Base-by-base conservation (phyloP, 78 protist genomes). In the Dictyostelium purpureum region DNA sequence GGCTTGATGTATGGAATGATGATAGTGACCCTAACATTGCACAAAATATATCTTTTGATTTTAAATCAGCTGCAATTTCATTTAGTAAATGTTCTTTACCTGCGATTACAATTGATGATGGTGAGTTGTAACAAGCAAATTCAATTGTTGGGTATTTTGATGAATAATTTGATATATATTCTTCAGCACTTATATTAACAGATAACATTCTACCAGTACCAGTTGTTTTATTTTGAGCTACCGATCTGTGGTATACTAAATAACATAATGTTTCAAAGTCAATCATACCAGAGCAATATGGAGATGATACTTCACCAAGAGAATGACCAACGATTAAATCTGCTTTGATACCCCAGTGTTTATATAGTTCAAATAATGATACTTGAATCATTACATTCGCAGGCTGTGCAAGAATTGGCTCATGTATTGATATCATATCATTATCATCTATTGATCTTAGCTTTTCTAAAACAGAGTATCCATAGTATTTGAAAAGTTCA, bases 201-300 rank as follows among this genome's bases (percentile, higher is more conserved):
- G 89, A 67, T 51, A 81, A 14, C 89, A 81, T 81, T 51, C 89
- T 51, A 12, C 89, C 89, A 45, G 16, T 81, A 0, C 77, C 77
- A n/a, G 14, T 18, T 1, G 77, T 52, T 38, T 57, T 47, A 11
- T 0, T 11, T 40, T 65, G 77, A n/a, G 43, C 49, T 4, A 24
- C 1, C 24, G 66, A 43, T 51, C 89, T 33, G 9, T 47, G 79
- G 51, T 69, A 52, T 51, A 81, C 16, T 12, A 81, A 14, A 21
- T 49, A 28, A 16, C 10, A 19, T 24, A 31, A 28, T 12, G 40
- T 43, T 51, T 65, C 77, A 0, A 81, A 12, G 4, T n/a, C 16
- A 31, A 81, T 40, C 37, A 52, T 38, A 14, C 77, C 77, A 1
- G 79, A 51, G 24, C 66, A 57, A 37, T 14, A 26, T 0, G 89